Base-by-base conservation (phyloP, 1,284 basidiomycete genomes). In the Cystobasidium sp. region DNA sequence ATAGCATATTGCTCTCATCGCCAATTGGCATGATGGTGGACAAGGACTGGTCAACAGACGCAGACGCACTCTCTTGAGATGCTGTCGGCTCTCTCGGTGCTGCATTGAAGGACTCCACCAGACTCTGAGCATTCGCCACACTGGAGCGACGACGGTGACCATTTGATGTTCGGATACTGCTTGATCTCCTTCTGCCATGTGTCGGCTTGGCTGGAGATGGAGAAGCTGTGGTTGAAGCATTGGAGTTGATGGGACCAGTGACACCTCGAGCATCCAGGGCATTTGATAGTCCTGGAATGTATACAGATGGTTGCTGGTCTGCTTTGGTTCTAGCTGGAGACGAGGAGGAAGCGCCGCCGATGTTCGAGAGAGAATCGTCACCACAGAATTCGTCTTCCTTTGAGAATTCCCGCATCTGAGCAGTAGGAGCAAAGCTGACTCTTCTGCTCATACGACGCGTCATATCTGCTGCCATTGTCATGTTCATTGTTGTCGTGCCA, bases 341-440 rank as follows among this genome's bases (percentile, higher is more conserved):
- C 9, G 69, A 52, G 37, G 68, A 62, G 10, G 56, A 56, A 51
- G 43, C 37, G 18, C 44, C 58, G n/a, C 44, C 58, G 16, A 46
- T 41, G 58, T 44, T 62, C 37, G 68, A 69, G 43, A 61, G 43
- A 20, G 47, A 47, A 9, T 51, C 43, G 53, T 46, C 43, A 16
- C 53, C 67, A 47, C 44, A 46, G 39, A 53, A 52, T 39, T 56
- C 52, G 55, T 71, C 58, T 18, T 75, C 74, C 44, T 71, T 70
- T 16, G 31, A n/a, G 53, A 65, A 75, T 55, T 75, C 74, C n/a
- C 74, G 37, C 49, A 75, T 41, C 44, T 75, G 74, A 47, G 74
- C 74, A 47, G 74, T 75, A 14, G 74, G 68, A 31, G 74, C 74
- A 52, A 75, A 75, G 52, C 55, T 62, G 20, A 75, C 74, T 41